Conservation (phyloP, 192 early-diverging fungal species). For the Coemansia sp. region DNA sequence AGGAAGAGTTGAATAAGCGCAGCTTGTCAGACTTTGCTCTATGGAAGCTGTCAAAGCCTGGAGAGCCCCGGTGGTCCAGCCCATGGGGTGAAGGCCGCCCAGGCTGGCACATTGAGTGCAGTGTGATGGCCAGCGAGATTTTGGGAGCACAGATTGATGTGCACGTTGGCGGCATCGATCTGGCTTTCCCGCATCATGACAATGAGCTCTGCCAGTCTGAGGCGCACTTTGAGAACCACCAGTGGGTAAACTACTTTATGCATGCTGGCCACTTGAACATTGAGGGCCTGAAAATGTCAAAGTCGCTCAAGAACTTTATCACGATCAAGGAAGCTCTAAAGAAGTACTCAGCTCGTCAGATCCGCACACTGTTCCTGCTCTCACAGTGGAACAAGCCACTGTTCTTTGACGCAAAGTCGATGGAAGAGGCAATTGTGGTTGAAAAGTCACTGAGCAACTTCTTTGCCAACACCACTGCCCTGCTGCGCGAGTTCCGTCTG, state of each 20-base stretch:
- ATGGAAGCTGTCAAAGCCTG: slow-evolving; percentile 92
- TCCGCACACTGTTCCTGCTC: slow-evolving; percentile 86
- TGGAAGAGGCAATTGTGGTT: slow-evolving; percentile 73
- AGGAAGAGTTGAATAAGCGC: slow-evolving; percentile 64
- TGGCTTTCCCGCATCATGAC: slow-evolving; percentile 98
- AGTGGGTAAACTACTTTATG: slow-evolving; percentile 99
- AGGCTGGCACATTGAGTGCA: slow-evolving; percentile 99
- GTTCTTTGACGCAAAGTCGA: slow-evolving; percentile 74
- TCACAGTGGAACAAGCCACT: slow-evolving; percentile 84
- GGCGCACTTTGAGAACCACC: slow-evolving; percentile 81
- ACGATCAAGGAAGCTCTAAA: slow-evolving; percentile 87
- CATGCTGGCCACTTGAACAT: slow-evolving; percentile 95
- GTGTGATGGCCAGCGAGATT: slow-evolving; percentile 93
- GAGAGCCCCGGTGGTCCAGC: slow-evolving; percentile 91
- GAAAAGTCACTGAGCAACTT: slow-evolving; percentile 89
- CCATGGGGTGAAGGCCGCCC: slow-evolving; percentile 94
- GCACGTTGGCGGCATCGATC: slow-evolving; percentile 93
- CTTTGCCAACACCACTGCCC: slow-evolving; percentile 75
- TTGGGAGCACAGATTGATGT: slow-evolving; percentile 87
- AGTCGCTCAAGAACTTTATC: slow-evolving; percentile 97
- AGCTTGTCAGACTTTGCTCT: slow-evolving; percentile 86
- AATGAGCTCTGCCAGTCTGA: slow-evolving; percentile 97
- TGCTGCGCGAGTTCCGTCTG: slow-evolving; percentile 63
- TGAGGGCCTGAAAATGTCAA: slow-evolving; percentile 97
- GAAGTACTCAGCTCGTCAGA: slow-evolving; percentile 75